Conservation (phyloP, 2,329 filamentous ascomycete genomes). For the Erysiphe pulchra region DNA sequence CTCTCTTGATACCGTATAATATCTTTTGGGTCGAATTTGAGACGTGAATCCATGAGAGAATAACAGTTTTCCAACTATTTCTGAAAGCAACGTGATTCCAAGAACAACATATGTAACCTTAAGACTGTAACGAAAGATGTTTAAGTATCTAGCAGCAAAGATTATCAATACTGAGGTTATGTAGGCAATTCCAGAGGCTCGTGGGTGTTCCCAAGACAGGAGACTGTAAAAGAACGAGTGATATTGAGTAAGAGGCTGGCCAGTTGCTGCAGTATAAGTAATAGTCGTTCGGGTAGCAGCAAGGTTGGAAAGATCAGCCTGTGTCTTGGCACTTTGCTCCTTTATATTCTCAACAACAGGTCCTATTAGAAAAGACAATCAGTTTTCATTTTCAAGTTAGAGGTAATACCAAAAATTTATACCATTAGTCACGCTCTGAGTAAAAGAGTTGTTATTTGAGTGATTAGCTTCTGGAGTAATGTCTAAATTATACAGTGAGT, state of each 20-base stretch:
- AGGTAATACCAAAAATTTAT: too few species aligned
- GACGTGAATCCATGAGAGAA: slow-evolving; percentile 35
- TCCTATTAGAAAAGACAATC: slow-evolving; percentile 16
- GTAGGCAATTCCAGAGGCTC: slow-evolving; percentile 40
- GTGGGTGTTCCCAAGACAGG: slow-evolving; percentile 42
- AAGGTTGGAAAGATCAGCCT: slow-evolving; percentile 29
- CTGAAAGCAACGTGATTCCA: slow-evolving; percentile 31
- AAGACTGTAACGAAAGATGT: slow-evolving; percentile 36
- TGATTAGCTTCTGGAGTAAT: not conserved
- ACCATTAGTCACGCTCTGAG: not conserved
- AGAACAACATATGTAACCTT: slow-evolving; percentile 39
- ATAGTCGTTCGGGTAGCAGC: slow-evolving; percentile 30
- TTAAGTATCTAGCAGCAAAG: slow-evolving; percentile 37
- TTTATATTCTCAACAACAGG: slow-evolving; percentile 33
- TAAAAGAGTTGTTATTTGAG: not conserved
- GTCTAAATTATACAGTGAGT: not conserved
- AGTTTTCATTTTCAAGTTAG: not conserved
- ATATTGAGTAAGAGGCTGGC: slow-evolving; percentile 40
- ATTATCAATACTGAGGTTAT: slow-evolving; percentile 29
- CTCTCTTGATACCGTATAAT: slow-evolving; percentile 38
- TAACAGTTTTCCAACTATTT: slow-evolving; percentile 32
- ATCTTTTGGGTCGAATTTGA: slow-evolving; percentile 39
- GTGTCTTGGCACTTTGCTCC: slow-evolving; percentile 28
- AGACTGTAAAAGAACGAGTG: slow-evolving; percentile 46
- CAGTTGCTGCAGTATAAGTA: slow-evolving; percentile 26